Evolutionary conservation across 2,329 filamentous ascomycete species (phyloP).

Genomic region (Colletotrichum melonis): DNA sequence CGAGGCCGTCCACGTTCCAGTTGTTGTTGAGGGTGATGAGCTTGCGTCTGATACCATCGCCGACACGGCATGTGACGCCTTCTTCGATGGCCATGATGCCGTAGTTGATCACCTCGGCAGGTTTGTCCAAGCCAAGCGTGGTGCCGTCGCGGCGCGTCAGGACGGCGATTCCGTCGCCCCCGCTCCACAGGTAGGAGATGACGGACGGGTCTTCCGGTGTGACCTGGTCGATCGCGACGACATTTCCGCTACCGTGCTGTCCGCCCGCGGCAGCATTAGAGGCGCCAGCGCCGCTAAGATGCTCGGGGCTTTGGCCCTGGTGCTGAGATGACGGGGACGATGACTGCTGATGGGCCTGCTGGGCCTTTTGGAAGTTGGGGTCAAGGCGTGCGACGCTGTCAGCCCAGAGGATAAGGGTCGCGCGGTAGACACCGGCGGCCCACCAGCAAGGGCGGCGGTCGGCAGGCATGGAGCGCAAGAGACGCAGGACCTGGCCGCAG

Average conservation of each 20-base stretch:
- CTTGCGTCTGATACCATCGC: constrained; percentile 57
- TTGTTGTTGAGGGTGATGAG: constrained; percentile 49
- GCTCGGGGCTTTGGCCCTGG: constrained; percentile 20
- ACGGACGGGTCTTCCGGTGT: constrained; percentile 51
- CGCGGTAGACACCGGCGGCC: constrained; percentile 77
- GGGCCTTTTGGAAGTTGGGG: constrained; percentile 45
- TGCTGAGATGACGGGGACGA: constrained; percentile 34
- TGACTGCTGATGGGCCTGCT: constrained; percentile 17
- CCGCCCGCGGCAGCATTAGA: constrained; percentile 5
- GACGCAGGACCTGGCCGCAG: constrained; percentile 73
- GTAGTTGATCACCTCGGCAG: constrained; percentile 52
- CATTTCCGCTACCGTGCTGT: constrained; percentile 7
- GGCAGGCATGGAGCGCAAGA: constrained; percentile 69
- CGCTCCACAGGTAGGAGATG: constrained; percentile 52
- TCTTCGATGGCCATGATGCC: constrained; percentile 52
- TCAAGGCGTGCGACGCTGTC: constrained; percentile 62
- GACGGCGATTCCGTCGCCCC: constrained; percentile 46
- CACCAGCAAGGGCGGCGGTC: constrained; percentile 76
- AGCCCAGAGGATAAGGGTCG: constrained; percentile 70
- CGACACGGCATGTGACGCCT: constrained; percentile 54
- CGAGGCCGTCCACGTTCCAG: constrained; percentile 50
- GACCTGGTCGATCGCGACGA: constrained; percentile 53
- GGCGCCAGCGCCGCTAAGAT: constrained; percentile 19
- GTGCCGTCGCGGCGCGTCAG: constrained; percentile 48
- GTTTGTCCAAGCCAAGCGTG: constrained; percentile 49